Percentiles rank a stretch among this genome's conserved stretches.
Conservation (phyloP, 1,139 yeast genomes). For the Saccharomyces hybrid region DNA sequence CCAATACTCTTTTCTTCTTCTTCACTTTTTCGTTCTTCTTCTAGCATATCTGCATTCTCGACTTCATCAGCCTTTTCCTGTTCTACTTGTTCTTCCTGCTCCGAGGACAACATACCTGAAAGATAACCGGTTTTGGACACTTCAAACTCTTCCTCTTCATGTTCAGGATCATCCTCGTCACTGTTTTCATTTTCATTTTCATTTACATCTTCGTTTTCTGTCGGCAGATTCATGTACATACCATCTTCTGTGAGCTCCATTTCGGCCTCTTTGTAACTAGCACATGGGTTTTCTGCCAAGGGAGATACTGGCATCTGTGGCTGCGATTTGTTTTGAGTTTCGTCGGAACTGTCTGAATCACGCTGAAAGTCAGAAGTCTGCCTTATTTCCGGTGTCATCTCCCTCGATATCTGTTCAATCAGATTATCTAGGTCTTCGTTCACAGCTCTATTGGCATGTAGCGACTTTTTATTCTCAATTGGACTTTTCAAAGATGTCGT, state of each 20-base stretch:
- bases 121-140: constrained; percentile 2
- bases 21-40: constrained; percentile 4
- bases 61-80: constrained; percentile 1
- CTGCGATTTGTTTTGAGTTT: constrained; percentile 2
- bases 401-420: constrained; percentile 29
- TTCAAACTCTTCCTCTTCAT: background rate
- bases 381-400: constrained; percentile 23
- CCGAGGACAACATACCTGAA: constrained; percentile 1
- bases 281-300: background rate
- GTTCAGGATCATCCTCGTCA: constrained; percentile 9
- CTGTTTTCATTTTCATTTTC: constrained; percentile 4
- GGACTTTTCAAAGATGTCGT: background rate
- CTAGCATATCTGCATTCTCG: background rate
- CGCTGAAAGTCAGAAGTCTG: constrained; percentile 3
- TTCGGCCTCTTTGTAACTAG: background rate
- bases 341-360: constrained; percentile 2
- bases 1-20: background rate
- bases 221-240: background rate
- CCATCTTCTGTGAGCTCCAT: background rate
- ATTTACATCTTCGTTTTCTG: background rate
- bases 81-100: constrained; percentile 6
- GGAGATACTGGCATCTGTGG: background rate
- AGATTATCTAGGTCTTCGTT: constrained; percentile 27
- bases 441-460: constrained; percentile 12
- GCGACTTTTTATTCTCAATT: background rate